Evolutionary conservation across 345 rosid genomes (phyloP).

Genomic region (Salix dunnii): DNA sequence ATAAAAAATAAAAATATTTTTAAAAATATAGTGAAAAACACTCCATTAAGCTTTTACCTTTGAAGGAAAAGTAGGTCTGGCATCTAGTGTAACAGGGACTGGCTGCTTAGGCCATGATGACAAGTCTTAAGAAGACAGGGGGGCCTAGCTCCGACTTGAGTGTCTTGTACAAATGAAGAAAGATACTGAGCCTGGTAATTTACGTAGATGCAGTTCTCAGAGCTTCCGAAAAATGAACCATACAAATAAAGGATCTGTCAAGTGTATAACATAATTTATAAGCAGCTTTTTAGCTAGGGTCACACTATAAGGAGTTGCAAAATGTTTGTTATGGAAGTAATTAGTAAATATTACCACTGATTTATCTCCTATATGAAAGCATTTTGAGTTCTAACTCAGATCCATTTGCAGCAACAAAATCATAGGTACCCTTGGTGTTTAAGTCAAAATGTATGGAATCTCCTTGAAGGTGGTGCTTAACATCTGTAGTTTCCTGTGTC

Average conservation of each 20-base stretch:
- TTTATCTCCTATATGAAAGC: slow-evolving; percentile 21
- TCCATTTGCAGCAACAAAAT: slow-evolving; percentile 43
- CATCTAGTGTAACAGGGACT: neutral
- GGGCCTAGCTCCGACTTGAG: neutral
- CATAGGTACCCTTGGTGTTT: slow-evolving; percentile 46
- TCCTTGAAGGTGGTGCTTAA: slow-evolving; percentile 32
- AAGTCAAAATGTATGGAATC: slow-evolving; percentile 46
- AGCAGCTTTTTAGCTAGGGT: neutral
- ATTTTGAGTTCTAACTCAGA: slow-evolving; percentile 37
- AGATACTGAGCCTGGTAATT: too few relatives aligned
- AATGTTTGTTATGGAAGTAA: neutral
- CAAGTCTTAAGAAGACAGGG: neutral
- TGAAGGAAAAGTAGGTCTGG: neutral
- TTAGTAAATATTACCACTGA: neutral
- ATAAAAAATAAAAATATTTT: too few relatives aligned
- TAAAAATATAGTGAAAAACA: too few relatives aligned
- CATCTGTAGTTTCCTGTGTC: slow-evolving; percentile 24
- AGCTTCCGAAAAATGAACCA: neutral
- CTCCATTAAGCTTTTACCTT: neutral
- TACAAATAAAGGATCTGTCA: neutral
- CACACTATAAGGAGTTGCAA: neutral
- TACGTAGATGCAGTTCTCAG: neutral
- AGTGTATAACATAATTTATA: neutral
- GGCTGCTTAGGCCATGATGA: neutral
- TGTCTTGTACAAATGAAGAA: too few relatives aligned